Base-by-base conservation (phyloP, 176 grass and related monocot species). In the Eleusine coracana region DNA sequence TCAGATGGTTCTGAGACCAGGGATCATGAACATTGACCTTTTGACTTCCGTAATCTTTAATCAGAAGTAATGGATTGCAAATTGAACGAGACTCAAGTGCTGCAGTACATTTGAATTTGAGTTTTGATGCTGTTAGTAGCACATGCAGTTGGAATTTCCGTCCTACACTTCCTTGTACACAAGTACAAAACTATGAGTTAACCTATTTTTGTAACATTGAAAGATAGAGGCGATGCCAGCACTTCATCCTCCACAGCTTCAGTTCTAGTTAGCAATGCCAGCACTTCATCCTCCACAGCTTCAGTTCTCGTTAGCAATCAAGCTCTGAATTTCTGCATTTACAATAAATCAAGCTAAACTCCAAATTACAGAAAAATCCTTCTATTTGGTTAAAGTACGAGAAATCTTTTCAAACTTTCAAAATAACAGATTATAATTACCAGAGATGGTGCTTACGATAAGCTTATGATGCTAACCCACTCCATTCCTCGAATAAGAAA, bases 271-370 rank as follows among this genome's bases (percentile, higher is more conserved):
- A 64, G 34, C 9, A 23, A 74, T 34, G 31, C 31, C 31, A 34
- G 31, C 31, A 34, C 31, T 34, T 34, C 38, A 3, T 54, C 52
- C 48, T 27, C 12, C 0, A 82, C 51, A 75, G 51, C 52, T 34
- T 76, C 54, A 36, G 15, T 85, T 75, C 31, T 34, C 1, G 31
- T 34, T 34, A 64, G 34, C 9, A 23, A 74, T 15, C 60, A 70
- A 63, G 31, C 31, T 34, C 52, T 48, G n/a, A 41, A 68, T 28
- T 82, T 66, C 44, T 71, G 72, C 52, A 63, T 59, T 59, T 82
- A 44, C 10, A 73, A 76, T 23, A 74, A 75, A 68, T 80, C 18
- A 87, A 39, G 37, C 8, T 61, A 23, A 6, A 23, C 31, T 82
- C 2, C 29, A 23, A 70, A 23, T 10, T 20, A 74, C 28, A 38